phyloP scores from a whole-genome alignment of 164 flowering plant species.

The Magnolia officinalis region DNA sequence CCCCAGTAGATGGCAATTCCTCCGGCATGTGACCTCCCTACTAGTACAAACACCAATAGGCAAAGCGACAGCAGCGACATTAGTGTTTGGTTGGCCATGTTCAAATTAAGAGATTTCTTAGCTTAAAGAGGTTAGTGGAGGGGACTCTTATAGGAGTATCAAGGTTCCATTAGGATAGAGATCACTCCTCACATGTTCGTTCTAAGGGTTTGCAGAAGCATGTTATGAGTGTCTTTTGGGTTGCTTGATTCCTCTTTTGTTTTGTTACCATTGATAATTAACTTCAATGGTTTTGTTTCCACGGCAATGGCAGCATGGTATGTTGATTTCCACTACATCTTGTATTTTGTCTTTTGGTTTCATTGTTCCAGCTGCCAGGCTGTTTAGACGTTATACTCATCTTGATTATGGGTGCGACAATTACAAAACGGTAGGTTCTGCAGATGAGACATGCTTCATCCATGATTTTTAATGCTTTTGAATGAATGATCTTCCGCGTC shows the following conservation, averaged over 20 bases:
- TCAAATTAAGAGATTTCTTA: background rate
- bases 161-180: background rate
- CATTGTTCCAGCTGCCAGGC: no score
- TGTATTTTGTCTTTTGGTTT: no score
- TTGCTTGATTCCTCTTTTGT: background rate
- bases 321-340: background rate
- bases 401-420: no score
- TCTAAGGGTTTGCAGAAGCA: background rate
- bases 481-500: background rate
- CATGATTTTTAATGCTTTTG: background rate
- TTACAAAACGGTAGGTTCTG: no score
- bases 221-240: background rate
- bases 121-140: background rate
- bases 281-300: background rate
- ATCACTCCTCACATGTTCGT: background rate
- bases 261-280: background rate
- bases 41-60: background rate
- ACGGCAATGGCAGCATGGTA: background rate
- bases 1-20: slow-evolving; percentile 21
- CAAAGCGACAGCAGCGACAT: background rate
- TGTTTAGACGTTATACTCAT: no score
- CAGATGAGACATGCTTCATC: no score
- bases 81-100: background rate
- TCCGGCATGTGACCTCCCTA: background rate
- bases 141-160: background rate